Evolutionary conservation across 2,329 filamentous ascomycete genomes (phyloP), one percentile per base, ranked within the genome.

Genomic region (Monosporascus sp.): DNA sequence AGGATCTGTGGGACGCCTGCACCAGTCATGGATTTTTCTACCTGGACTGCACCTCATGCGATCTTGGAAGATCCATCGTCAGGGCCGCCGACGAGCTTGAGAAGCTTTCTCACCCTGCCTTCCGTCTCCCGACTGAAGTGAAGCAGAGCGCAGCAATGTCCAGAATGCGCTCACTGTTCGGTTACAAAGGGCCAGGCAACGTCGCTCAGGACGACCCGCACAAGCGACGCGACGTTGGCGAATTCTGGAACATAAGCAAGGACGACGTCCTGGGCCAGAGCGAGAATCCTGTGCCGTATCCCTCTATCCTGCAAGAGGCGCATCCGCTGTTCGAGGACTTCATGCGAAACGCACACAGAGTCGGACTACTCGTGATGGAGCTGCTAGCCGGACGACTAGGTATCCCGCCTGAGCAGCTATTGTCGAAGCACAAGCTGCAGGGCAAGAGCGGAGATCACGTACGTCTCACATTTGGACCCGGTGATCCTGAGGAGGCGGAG

Each of bases 161-260:
- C 39, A 44, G 49, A n/a, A 54, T 35, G 7, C 58, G 60, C 22
- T 54, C 61, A 41, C 58, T 71, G 3, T 66, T 67, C 50, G 66
- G 68, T 5, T 71, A 70, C 56, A 71, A 70, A 55, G 47, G 50
- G 14, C 63, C 62, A 2, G 68, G 67, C 18, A 60, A 59, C 20
- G 64, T 65, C 24, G 45, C 60, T 22, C 60, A 66, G 25, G 67
- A 70, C 55, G 60, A 58, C 41, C 22, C 49, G 14, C 64, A 64
- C 11, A 61, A 59, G 2, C 43, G 43, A 3, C 60, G 50, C 7
- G 68, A 71, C 50, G 67, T 63, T 11, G 67, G 65, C 48, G 66
- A 70, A 60, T 70, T 70, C 59, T 68, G 68, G 58, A 68, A 67
- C 54, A 56, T 70, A 1, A 58, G 60, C 50, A 70, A 70, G 55